Percentiles rank a stretch among this genome's conserved stretches.
Conservation (phyloP, 2,329 filamentous ascomycete species). For the Juglanconis juglandina region DNA sequence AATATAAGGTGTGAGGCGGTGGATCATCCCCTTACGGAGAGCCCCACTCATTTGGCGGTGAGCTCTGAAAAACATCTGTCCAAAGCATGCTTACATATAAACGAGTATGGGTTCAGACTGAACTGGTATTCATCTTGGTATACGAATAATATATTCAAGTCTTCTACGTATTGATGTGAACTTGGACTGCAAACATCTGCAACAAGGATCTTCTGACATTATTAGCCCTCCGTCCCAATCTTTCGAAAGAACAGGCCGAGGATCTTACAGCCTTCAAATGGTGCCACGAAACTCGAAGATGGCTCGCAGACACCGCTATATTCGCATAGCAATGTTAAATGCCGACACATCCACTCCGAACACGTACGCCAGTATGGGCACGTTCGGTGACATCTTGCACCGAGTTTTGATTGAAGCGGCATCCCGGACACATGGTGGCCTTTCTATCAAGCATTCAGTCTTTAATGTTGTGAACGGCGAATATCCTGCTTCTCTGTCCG, state of each 20-base stretch:
- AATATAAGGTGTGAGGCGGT: not conserved
- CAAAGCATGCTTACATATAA: not conserved
- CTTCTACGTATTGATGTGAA: no score
- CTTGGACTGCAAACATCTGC: no score
- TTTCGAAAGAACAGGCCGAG: no score
- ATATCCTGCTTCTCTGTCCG: constrained; percentile 3
- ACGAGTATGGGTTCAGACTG: no score
- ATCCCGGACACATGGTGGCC: not conserved
- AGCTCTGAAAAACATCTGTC: not conserved
- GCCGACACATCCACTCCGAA: constrained; percentile 14
- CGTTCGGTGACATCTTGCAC: constrained; percentile 12
- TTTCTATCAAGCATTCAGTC: not conserved
- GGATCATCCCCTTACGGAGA: constrained; percentile 9
- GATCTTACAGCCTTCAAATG: no score
- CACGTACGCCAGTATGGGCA: constrained; percentile 8
- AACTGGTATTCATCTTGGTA: no score
- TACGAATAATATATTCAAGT: no score
- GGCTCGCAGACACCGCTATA: not conserved
- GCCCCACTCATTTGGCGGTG: constrained; percentile 15
- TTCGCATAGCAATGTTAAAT: constrained; percentile 15
- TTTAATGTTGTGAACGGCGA: constrained; percentile 11
- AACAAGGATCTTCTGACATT: no score
- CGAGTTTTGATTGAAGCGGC: constrained; percentile 6
- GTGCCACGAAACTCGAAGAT: not conserved
- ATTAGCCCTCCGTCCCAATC: no score